A percentile compares a stretch with the other conserved stretches of the same genome.
Evolutionary conservation across 176 grass and related monocot species (phyloP).

Genomic region (Cocos nucifera): DNA sequence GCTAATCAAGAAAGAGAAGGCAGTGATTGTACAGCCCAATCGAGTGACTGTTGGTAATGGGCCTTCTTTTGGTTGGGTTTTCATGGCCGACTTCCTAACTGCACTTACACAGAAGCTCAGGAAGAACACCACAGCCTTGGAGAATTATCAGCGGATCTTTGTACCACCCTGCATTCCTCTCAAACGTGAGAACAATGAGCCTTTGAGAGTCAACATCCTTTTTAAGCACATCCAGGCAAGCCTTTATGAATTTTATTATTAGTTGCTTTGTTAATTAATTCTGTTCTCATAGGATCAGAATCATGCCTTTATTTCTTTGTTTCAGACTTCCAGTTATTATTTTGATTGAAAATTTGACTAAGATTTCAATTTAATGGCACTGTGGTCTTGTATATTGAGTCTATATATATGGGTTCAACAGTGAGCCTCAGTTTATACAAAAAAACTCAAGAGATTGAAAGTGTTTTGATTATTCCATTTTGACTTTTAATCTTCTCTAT

Average conservation of each 20-base stretch:
- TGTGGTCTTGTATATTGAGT: too few species aligned
- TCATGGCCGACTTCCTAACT: conserved; percentile 19
- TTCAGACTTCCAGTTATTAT: too few species aligned
- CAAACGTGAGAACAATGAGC: conserved; percentile 4
- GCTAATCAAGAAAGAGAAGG: conserved; percentile 12
- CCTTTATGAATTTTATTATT: not conserved
- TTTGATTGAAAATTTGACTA: too few species aligned
- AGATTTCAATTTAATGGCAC: too few species aligned
- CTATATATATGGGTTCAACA: too few species aligned
- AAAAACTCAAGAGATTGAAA: too few species aligned
- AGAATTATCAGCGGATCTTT: conserved; percentile 3
- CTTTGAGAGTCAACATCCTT: conserved; percentile 11
- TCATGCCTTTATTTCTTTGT: too few species aligned
- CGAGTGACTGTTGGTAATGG: conserved; percentile 2
- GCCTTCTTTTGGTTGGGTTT: conserved; percentile 16
- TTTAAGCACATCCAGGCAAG: conserved; percentile 15
- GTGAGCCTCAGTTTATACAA: too few species aligned
- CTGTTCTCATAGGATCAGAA: too few species aligned
- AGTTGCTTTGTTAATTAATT: not conserved
- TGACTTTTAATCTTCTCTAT: not conserved
- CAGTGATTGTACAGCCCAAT: conserved; percentile 3
- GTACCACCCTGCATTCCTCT: not conserved
- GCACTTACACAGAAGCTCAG: not conserved
- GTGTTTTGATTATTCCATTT: not conserved
- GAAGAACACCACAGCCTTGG: conserved; percentile 12